These are phyloP conservation scores for Blastocystis sp. DNA, from an alignment of 352 stramenopile genomes.

Conservation along the genomic window DNA sequence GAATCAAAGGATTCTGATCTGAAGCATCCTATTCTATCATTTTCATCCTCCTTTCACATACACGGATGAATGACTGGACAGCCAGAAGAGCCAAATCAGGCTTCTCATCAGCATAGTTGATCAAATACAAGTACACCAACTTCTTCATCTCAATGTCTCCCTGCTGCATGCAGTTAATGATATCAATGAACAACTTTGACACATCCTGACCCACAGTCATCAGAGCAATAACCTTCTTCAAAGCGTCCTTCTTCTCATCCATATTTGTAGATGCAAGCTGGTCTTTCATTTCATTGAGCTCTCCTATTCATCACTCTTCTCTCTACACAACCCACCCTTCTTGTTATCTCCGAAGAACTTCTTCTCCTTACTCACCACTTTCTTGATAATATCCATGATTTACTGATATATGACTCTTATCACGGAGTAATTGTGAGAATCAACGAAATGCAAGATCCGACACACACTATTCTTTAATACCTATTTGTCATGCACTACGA, in stretches of 20 bases:
- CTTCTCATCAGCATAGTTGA: slow-evolving; percentile 99
- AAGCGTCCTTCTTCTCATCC: slow-evolving; percentile 93
- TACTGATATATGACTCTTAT: background rate
- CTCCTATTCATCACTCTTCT: slow-evolving; percentile 67
- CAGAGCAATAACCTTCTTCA: slow-evolving; percentile 99
- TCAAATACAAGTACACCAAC: slow-evolving; percentile 98
- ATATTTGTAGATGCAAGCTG: slow-evolving; percentile 90
- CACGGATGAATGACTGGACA: slow-evolving; percentile 95
- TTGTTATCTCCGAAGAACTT: slow-evolving; percentile 55
- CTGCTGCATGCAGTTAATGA: slow-evolving; percentile 98
- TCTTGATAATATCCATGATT: slow-evolving; percentile 59
- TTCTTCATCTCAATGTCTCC: slow-evolving; percentile 89
- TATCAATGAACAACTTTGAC: slow-evolving; percentile 94
- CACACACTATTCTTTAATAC: background rate
- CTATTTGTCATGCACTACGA: slow-evolving; percentile 65
- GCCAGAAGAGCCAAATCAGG: slow-evolving; percentile 95
- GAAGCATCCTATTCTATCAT: slow-evolving; percentile 76
- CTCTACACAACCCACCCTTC: background rate
- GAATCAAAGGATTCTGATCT: slow-evolving; percentile 84
- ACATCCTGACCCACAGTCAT: slow-evolving; percentile 99
- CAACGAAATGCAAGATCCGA: background rate
- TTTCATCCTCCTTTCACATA: slow-evolving; percentile 27
- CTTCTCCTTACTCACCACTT: background rate
- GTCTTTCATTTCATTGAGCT: slow-evolving; percentile 92
- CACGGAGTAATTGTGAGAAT: background rate